These are phyloP conservation scores for Leishmania martiniquensis DNA, from an alignment of 208 protist genomes.

Conservation along the genomic window DNA sequence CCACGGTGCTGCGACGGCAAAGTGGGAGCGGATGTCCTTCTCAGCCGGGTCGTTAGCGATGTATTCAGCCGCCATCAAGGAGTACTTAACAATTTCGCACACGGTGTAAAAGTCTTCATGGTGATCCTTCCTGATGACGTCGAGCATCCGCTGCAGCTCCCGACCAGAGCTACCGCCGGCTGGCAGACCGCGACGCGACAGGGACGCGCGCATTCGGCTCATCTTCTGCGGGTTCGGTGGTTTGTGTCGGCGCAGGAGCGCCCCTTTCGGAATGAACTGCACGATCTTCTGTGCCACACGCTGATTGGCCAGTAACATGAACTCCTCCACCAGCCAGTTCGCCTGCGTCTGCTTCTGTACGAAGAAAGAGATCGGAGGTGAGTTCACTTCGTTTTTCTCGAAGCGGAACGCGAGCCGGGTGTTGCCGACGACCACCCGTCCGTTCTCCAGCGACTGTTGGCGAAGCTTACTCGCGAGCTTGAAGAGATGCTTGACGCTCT, in stretches of 20 bases:
- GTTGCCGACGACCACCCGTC: constrained; percentile 67
- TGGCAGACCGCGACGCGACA: constrained; percentile 37
- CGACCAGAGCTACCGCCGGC: constrained; percentile 46
- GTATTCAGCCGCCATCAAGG: constrained; percentile 82
- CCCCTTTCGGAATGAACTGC: constrained; percentile 77
- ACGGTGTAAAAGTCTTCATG: constrained; percentile 42
- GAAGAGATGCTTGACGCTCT: constrained; percentile 60
- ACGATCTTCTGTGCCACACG: constrained; percentile 88
- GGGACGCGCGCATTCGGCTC: constrained; percentile 23
- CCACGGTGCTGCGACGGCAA: constrained; percentile 82
- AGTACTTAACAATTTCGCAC: constrained; percentile 74
- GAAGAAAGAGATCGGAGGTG: constrained; percentile 53
- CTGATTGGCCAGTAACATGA: constrained; percentile 93
- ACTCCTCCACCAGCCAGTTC: constrained; percentile 94
- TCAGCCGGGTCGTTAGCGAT: constrained; percentile 57
- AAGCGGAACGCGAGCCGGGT: constrained; percentile 62
- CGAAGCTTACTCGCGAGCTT: constrained; percentile 66
- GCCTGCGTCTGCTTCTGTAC: constrained; percentile 63
- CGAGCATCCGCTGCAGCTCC: constrained; percentile 54
- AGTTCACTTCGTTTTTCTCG: constrained; percentile 41
- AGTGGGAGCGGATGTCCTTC: constrained; percentile 70
- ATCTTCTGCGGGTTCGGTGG: constrained; percentile 56
- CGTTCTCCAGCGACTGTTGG: constrained; percentile 42
- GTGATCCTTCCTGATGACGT: constrained; percentile 30
- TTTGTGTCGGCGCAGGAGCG: constrained; percentile 83